Evolutionary conservation across 495 filamentous ascomycete species (phyloP).

Genomic region (Penicilliopsis zonata): DNA sequence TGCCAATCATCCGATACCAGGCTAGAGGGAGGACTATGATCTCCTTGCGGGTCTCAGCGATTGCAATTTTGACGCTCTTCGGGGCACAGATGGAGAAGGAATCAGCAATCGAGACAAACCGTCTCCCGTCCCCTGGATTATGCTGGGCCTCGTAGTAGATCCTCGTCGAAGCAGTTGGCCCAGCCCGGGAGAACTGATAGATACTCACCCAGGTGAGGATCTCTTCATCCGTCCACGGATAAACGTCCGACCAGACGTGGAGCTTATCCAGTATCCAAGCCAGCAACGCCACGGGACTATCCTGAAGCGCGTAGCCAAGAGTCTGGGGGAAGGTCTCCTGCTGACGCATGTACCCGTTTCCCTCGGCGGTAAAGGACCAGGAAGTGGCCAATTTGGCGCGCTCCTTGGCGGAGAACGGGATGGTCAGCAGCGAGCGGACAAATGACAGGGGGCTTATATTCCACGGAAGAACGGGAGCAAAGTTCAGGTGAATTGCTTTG

Average conservation of each 20-base stretch:
- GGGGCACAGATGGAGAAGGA: slow-evolving; percentile 6
- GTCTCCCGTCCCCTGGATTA: slow-evolving; percentile 4
- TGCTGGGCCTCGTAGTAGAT: slow-evolving; percentile 38
- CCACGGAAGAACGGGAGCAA: slow-evolving; percentile 20
- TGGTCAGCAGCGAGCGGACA: slow-evolving; percentile 14
- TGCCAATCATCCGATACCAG: slow-evolving; percentile 28
- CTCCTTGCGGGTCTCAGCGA: slow-evolving; percentile 33
- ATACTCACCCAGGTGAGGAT: slow-evolving; percentile 42
- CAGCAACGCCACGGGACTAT: slow-evolving; percentile 38
- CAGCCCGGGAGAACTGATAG: slow-evolving; percentile 39
- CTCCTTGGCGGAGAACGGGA: slow-evolving; percentile 25
- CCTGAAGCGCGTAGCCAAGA: slow-evolving; percentile 34
- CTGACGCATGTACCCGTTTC: slow-evolving; percentile 29
- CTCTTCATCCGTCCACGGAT: slow-evolving; percentile 43
- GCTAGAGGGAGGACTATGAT: slow-evolving; percentile 24
- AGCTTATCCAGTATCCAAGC: slow-evolving; percentile 47
- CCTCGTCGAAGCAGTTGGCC: slow-evolving; percentile 33
- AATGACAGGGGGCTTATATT: slow-evolving; percentile 18
- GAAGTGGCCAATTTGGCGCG: slow-evolving; percentile 18
- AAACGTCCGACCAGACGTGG: slow-evolving; percentile 36
- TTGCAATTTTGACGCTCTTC: slow-evolving; percentile 23
- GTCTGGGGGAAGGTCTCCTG: slow-evolving; percentile 40
- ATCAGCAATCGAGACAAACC: slow-evolving; percentile 5
- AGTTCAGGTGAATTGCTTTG: slow-evolving; percentile 34
- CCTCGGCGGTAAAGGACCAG: slow-evolving; percentile 22